Percentiles rank a stretch among this genome's conserved stretches.
These are phyloP conservation scores for Phalaenopsis aphrodite DNA, from an alignment of 106 monocot species.

Conservation along the genomic window DNA sequence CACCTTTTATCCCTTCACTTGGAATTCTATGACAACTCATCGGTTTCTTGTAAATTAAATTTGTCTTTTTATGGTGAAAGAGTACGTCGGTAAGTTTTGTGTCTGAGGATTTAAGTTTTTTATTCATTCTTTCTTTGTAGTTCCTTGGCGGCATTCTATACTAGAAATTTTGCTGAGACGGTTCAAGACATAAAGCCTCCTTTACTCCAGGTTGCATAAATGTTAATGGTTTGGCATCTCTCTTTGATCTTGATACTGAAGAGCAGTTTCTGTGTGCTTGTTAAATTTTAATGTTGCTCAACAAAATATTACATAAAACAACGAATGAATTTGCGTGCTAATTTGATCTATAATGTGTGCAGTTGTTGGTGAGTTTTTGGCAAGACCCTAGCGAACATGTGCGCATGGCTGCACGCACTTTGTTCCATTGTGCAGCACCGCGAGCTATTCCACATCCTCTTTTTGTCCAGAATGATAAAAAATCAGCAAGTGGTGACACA, in stretches of 20 bases:
- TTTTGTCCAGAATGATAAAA: constrained; percentile 18
- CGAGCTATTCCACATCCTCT: constrained; percentile 70
- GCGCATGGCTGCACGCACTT: constrained; percentile 94
- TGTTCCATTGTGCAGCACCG: constrained; percentile 97
- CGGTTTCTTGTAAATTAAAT: not conserved
- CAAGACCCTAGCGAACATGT: constrained; percentile 97
- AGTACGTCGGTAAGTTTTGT: not conserved
- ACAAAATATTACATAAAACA: not conserved
- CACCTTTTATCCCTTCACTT: constrained; percentile 4
- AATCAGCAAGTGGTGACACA: constrained; percentile 6
- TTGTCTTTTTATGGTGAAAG: not conserved
- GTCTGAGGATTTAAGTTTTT: constrained; percentile 3
- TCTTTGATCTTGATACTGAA: constrained; percentile 9
- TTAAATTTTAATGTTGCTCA: not conserved
- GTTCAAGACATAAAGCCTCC: constrained; percentile 86
- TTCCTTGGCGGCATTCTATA: constrained; percentile 94
- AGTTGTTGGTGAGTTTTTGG: constrained; percentile 96
- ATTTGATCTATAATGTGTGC: constrained; percentile 15
- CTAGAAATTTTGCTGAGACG: constrained; percentile 86
- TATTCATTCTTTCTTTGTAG: constrained; percentile 34
- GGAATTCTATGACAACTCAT: not conserved
- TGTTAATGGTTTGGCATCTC: constrained; percentile 16
- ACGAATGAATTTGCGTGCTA: constrained; percentile 2
- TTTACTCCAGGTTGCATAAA: constrained; percentile 77
- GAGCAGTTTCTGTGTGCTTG: not conserved